Conservation (phyloP, 306 rosid species). For the Cicer pinnatifidum region DNA sequence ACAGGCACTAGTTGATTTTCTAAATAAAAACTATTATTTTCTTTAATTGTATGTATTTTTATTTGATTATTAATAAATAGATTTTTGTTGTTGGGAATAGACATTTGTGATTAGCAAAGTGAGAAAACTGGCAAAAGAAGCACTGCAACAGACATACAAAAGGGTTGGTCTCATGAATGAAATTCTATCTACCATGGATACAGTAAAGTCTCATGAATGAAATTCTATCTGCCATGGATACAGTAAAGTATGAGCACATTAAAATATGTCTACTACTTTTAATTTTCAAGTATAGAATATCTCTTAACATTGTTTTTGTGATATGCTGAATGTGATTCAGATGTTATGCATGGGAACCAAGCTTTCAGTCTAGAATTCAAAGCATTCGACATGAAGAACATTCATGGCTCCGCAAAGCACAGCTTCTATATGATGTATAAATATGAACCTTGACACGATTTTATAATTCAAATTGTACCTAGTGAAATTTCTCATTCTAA, state of each 20-base stretch:
- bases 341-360: constrained; percentile 92
- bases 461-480: constrained; percentile 15
- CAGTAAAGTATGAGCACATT: constrained; percentile 70
- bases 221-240: constrained; percentile 88
- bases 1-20: background rate
- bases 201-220: constrained; percentile 83
- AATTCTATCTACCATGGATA: constrained; percentile 83
- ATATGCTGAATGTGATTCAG: constrained; percentile 58
- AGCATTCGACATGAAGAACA: constrained; percentile 67
- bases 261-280: background rate
- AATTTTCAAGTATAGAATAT: background rate
- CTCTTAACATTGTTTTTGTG: constrained; percentile 34
- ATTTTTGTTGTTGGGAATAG: constrained; percentile 43
- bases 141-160: constrained; percentile 73
- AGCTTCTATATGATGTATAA: constrained; percentile 72
- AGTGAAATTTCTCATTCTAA: too few relatives aligned
- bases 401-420: constrained; percentile 72
- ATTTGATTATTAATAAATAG: background rate
- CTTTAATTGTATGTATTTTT: constrained; percentile 12
- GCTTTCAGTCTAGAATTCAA: constrained; percentile 76
- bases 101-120: constrained; percentile 66
- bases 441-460: constrained; percentile 46
- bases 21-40: background rate
- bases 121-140: constrained; percentile 74
- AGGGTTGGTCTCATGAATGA: constrained; percentile 89